Evolutionary conservation across 805 yeast species (phyloP), one percentile per base, ranked within the genome.

Genomic region (Saccharomycopsis oosterbeekiorum): DNA sequence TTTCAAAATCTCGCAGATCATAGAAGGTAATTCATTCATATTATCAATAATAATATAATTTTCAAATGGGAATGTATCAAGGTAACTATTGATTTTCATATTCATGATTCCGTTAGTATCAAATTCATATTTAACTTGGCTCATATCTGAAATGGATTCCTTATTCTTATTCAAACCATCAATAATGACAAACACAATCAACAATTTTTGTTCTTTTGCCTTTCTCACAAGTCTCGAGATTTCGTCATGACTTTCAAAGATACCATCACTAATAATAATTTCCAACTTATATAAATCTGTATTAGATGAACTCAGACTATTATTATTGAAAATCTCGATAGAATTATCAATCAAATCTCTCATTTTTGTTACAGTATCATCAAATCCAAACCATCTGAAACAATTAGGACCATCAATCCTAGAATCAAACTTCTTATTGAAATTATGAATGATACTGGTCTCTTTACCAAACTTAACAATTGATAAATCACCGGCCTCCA

Each of bases 61-160:
- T 70, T 94, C 98, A 74, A 94, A 94, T 67, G 99, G 98, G 85
- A 94, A 94, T 36, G 88, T 81, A 68, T 93, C 97, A 72, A 94
- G 80, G 69, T 94, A 94, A 67, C 85, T 88, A 63, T 84, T 85
- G 62, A 94, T 94, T 70, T 86, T 80, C 65, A 96, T 76, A 55
- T 81, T 81, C 83, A 84, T 79, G 61, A 80, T 81, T 2, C 97
- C 97, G 58, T 77, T 75, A 14, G 74, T 77, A 70, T 86, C 93
- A 2, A 85, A 78, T 15, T 65, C 69, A 68, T 92, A 94, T 63
- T 80, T 84, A 36, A 92, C 99, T 75, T 93, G 97, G 59, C 85
- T 87, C 97, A 94, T 91, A 65, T 93, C 97, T 75, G 93, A 76
- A 65, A 94, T 92, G 0, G 97, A 89, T 69, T 89, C 96, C 55